Evolutionary conservation across 2,329 filamentous ascomycete genomes (phyloP).

Genomic region (Cercospora zeae-maydis): DNA sequence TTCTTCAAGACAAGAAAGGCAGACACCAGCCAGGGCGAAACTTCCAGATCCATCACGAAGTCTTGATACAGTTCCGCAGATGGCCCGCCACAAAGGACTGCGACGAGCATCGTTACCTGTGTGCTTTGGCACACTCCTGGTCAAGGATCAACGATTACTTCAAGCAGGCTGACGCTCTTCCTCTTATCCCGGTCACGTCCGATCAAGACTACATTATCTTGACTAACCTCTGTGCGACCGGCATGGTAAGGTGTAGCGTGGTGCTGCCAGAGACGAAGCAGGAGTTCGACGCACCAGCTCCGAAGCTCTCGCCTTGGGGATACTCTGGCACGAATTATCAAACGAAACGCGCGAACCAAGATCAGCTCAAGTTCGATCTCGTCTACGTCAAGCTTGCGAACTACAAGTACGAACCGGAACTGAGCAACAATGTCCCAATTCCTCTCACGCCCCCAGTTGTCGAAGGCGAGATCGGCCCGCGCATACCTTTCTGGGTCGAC

Average conservation of each 20-base stretch:
- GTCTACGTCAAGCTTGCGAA: constrained; percentile 55
- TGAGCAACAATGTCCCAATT: constrained; percentile 44
- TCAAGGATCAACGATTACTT: constrained; percentile 36
- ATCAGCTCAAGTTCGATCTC: constrained; percentile 62
- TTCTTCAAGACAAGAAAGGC: constrained; percentile 60
- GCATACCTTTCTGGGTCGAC: constrained; percentile 68
- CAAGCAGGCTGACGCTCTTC: constrained; percentile 36
- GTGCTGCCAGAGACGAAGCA: constrained; percentile 59
- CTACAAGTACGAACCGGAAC: constrained; percentile 57
- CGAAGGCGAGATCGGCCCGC: constrained; percentile 25
- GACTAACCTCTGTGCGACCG: constrained; percentile 60
- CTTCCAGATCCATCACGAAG: constrained; percentile 60
- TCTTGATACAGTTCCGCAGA: constrained; percentile 56
- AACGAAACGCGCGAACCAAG: constrained; percentile 63
- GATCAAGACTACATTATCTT: constrained; percentile 66
- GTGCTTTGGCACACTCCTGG: constrained; percentile 28
- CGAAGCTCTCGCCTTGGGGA: constrained; percentile 57
- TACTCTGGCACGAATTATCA: constrained; percentile 70
- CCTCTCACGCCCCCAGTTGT: constrained; percentile 13
- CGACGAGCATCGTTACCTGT: constrained; percentile 29
- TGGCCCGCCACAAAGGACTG: constrained; percentile 39
- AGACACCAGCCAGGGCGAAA: constrained; percentile 58
- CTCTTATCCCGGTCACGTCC: constrained; percentile 55
- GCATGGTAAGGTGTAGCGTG: constrained; percentile 54
- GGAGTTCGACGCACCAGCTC: constrained; percentile 40